phyloP scores from a whole-genome alignment of 2,329 filamentous ascomycete species.

The Fusarium austroafricanum region DNA sequence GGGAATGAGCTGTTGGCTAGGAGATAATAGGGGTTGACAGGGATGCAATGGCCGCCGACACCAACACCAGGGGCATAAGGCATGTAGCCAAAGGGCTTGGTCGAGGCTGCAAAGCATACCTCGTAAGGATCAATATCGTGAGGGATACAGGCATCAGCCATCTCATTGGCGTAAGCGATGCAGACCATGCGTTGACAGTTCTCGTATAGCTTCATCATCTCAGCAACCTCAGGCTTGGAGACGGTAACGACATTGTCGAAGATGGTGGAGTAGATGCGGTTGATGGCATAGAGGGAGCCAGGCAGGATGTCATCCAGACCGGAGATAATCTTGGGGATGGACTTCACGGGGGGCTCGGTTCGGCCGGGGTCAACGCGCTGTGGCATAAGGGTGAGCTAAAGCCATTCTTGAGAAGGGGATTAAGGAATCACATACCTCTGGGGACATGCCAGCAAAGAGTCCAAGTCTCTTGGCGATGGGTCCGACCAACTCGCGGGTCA shows the following conservation, averaged over 20 bases:
- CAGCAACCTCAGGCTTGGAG: neutral
- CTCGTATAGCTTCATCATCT: conserved; percentile 6
- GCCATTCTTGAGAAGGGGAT: fast-evolving
- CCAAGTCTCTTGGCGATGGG: neutral
- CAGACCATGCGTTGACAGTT: conserved; percentile 4
- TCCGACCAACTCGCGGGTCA: neutral
- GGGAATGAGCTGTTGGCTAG: neutral
- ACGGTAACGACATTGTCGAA: neutral
- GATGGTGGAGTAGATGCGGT: neutral
- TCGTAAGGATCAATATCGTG: neutral
- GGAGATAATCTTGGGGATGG: neutral
- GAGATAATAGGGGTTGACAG: neutral
- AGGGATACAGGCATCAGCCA: neutral
- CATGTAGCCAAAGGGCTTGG: conserved; percentile 1
- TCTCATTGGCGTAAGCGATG: conserved; percentile 1
- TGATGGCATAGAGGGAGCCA: neutral
- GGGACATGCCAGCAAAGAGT: conserved; percentile 4
- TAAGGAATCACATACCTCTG: neutral
- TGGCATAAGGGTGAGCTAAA: neutral
- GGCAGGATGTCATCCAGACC: neutral
- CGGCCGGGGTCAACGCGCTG: conserved; percentile 2
- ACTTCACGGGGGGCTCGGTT: neutral
- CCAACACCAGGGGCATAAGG: neutral
- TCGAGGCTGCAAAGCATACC: neutral
- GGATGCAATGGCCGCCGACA: neutral